Evolutionary conservation across 768 basidiomycete species (phyloP).

Genomic region (Xerocomellus intermedius): DNA sequence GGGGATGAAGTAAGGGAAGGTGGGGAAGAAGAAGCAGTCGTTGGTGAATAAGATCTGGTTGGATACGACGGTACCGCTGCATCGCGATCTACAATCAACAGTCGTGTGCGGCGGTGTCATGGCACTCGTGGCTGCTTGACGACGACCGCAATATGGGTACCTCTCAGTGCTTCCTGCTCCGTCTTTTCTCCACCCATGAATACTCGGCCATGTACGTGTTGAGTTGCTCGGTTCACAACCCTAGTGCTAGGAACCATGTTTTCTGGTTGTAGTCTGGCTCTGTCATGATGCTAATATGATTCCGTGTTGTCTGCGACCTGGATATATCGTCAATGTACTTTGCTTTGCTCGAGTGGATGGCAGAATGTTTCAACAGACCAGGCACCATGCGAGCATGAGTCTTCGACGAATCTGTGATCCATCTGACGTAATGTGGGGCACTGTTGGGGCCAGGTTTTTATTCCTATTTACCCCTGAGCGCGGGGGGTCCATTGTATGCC

Average conservation of each 20-base stretch:
- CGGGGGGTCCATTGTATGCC: too few species aligned
- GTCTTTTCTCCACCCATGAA: constrained; percentile 16
- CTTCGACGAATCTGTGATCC: too few species aligned
- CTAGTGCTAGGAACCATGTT: not conserved
- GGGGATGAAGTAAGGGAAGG: constrained; percentile 18
- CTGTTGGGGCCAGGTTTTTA: too few species aligned
- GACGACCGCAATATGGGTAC: constrained; percentile 1
- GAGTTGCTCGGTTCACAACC: not conserved
- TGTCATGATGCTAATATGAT: not conserved
- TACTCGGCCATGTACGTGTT: not conserved
- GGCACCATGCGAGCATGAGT: too few species aligned
- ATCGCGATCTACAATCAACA: constrained; percentile 9
- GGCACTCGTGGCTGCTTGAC: constrained; percentile 12
- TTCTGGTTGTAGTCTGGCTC: not conserved
- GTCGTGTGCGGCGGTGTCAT: not conserved
- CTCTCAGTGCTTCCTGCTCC: constrained; percentile 10
- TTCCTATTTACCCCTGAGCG: not conserved
- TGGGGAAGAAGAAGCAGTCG: constrained; percentile 16
- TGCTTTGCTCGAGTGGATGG: too few species aligned
- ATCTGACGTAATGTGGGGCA: not conserved
- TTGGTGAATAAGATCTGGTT: constrained; percentile 3
- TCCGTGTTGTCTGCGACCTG: not conserved
- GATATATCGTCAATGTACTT: not conserved
- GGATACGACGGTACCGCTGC: constrained; percentile 21
- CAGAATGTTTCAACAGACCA: too few species aligned